These are phyloP conservation scores for Gloeopeniophorella convolvens DNA, from an alignment of 768 basidiomycete genomes.

Conservation along the genomic window DNA sequence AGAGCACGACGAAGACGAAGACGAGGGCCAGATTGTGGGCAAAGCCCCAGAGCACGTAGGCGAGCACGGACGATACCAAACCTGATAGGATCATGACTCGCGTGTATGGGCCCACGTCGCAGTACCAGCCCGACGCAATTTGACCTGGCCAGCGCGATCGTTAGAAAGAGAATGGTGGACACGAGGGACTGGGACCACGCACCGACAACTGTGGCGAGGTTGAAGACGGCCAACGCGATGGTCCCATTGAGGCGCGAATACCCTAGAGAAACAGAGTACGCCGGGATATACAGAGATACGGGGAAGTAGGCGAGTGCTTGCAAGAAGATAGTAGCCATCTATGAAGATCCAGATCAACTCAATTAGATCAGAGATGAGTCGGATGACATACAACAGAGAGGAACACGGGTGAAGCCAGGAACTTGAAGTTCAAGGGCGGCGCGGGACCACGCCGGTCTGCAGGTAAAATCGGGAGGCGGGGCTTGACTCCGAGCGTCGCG, in stretches of 20 bases:
- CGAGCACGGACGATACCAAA: slow-evolving; percentile 17
- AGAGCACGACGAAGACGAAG: slow-evolving; percentile 23
- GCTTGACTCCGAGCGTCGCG: slow-evolving; percentile 20
- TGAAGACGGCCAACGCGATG: slow-evolving; percentile 23
- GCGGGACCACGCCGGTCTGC: slow-evolving; percentile 17
- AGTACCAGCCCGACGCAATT: slow-evolving; percentile 23
- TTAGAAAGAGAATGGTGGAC: not conserved
- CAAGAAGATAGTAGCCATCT: slow-evolving; percentile 19
- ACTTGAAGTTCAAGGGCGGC: slow-evolving; percentile 20
- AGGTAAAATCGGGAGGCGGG: slow-evolving; percentile 22
- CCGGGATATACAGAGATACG: slow-evolving; percentile 24
- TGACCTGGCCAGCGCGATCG: slow-evolving; percentile 8
- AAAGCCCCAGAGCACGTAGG: slow-evolving; percentile 24
- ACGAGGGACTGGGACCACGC: not conserved
- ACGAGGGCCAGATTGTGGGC: slow-evolving; percentile 21
- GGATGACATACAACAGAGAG: slow-evolving; percentile 20
- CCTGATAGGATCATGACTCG: slow-evolving; percentile 22
- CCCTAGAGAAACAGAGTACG: slow-evolving; percentile 19
- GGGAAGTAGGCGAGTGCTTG: slow-evolving; percentile 26
- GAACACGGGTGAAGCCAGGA: slow-evolving; percentile 21
- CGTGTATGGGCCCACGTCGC: slow-evolving; percentile 24
- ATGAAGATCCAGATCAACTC: not conserved
- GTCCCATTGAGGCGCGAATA: slow-evolving; percentile 21
- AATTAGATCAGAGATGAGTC: not conserved
- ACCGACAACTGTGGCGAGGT: slow-evolving; percentile 22